Evolutionary conservation across 129 eudicot genomes (phyloP).

Genomic region (Sambucus nigra): DNA sequence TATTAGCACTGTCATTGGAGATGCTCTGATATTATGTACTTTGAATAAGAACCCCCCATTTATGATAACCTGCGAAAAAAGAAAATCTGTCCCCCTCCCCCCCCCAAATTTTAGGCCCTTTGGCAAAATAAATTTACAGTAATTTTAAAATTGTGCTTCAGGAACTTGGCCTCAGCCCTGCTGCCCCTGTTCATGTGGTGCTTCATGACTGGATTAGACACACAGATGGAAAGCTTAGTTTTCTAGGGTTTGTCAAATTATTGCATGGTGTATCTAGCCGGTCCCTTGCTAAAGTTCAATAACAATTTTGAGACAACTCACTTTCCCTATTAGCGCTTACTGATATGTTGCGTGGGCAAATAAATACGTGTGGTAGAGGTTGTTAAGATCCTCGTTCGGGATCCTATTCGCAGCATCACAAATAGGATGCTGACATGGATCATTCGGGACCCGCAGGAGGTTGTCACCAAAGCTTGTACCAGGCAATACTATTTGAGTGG

Average conservation of each 20-base stretch:
- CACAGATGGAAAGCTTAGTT: conserved; percentile 21
- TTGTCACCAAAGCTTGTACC: background rate
- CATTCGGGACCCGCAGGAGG: background rate
- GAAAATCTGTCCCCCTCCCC: too few relatives aligned
- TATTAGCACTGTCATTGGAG: too few relatives aligned
- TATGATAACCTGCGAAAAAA: too few relatives aligned
- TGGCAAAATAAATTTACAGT: too few relatives aligned
- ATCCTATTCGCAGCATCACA: background rate
- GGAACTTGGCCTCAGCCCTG: conserved; percentile 18
- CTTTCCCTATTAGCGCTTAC: too few relatives aligned
- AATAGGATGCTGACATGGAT: background rate
- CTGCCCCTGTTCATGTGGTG: conserved; percentile 19
- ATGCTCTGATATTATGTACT: too few relatives aligned
- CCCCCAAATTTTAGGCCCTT: too few relatives aligned
- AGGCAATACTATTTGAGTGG: background rate
- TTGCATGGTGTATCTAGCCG: conserved; percentile 16
- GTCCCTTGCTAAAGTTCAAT: conserved; percentile 16
- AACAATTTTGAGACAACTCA: background rate
- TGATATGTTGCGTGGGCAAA: background rate
- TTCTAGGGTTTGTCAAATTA: conserved; percentile 21
- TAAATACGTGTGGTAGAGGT: background rate
- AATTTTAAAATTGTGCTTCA: conserved; percentile 4
- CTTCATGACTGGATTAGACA: conserved; percentile 21
- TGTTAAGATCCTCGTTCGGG: background rate
- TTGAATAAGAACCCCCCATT: too few relatives aligned